phyloP scores from a whole-genome alignment of 768 basidiomycete species.

The Sarcodon sp. region DNA sequence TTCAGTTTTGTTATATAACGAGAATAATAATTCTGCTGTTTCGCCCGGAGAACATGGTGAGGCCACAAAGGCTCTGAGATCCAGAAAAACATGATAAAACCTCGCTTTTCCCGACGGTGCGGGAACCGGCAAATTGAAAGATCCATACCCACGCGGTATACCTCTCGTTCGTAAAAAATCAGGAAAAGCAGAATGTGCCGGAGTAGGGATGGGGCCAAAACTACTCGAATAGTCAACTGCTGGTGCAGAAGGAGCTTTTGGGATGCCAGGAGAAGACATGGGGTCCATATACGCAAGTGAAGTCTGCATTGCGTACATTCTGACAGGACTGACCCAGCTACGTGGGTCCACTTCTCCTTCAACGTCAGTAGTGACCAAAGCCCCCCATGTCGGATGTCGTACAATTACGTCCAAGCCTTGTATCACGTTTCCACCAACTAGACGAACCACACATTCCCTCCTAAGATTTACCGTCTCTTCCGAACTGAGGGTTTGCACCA shows the following conservation, averaged over 20 bases:
- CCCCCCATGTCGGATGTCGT: constrained; percentile 87
- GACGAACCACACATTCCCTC: constrained; percentile 74
- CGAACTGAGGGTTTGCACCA: constrained; percentile 74
- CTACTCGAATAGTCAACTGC: constrained; percentile 17
- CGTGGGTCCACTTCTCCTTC: constrained; percentile 71
- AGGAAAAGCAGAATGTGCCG: constrained; percentile 41
- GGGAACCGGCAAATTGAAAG: constrained; percentile 13
- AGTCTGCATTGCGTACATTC: constrained; percentile 87
- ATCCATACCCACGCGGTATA: constrained; percentile 20
- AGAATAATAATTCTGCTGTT: constrained; percentile 88
- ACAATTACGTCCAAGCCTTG: constrained; percentile 94
- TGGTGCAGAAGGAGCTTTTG: constrained; percentile 18
- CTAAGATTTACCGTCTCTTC: constrained; percentile 80
- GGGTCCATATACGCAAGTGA: constrained; percentile 63
- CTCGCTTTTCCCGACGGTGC: constrained; percentile 25
- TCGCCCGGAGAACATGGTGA: constrained; percentile 85
- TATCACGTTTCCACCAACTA: constrained; percentile 83
- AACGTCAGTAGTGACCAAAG: constrained; percentile 80
- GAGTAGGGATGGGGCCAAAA: constrained; percentile 20
- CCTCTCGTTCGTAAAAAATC: constrained; percentile 30
- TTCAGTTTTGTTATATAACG: constrained; percentile 77
- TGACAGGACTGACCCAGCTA: constrained; percentile 80
- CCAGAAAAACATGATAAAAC: constrained; percentile 85
- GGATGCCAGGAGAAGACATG: background rate
- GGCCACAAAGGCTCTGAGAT: constrained; percentile 86